These are phyloP conservation scores for Aspergillus cavernicola DNA, from an alignment of 495 filamentous ascomycete genomes.

Conservation along the genomic window DNA sequence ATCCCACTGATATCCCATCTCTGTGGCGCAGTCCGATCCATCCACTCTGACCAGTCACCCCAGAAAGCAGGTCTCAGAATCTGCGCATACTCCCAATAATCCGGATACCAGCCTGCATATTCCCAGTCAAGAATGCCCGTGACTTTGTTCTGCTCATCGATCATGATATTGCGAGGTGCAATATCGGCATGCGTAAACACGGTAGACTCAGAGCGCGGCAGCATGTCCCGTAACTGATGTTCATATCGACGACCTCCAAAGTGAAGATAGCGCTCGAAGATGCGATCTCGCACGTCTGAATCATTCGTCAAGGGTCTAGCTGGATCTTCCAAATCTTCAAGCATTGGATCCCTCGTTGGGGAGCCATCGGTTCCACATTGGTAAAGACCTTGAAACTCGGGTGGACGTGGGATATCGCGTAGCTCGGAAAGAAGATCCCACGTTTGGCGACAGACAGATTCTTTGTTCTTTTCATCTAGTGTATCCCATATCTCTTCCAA, in stretches of 20 bases:
- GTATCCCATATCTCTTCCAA: slow-evolving; percentile 22
- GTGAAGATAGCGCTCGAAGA: slow-evolving; percentile 36
- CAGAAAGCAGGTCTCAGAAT: slow-evolving; percentile 33
- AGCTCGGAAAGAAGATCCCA: slow-evolving; percentile 32
- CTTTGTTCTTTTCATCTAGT: slow-evolving; percentile 26
- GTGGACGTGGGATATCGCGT: slow-evolving; percentile 23
- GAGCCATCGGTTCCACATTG: too few relatives aligned
- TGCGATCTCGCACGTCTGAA: slow-evolving; percentile 29
- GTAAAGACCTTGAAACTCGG: too few relatives aligned
- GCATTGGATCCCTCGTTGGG: not conserved
- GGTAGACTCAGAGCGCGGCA: slow-evolving; percentile 27
- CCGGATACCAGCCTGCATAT: slow-evolving; percentile 43
- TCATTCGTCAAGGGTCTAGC: slow-evolving; percentile 27
- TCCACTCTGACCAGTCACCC: slow-evolving; percentile 36
- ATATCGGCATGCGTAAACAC: slow-evolving; percentile 30
- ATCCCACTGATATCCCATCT: slow-evolving; percentile 41
- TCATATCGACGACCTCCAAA: slow-evolving; percentile 27
- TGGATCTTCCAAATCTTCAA: slow-evolving; percentile 30
- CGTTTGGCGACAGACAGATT: slow-evolving; percentile 29
- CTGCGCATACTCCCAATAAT: slow-evolving; percentile 21
- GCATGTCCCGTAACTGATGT: slow-evolving; percentile 27
- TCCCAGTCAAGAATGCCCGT: slow-evolving; percentile 47
- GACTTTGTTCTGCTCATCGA: slow-evolving; percentile 31
- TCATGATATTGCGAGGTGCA: slow-evolving; percentile 34
- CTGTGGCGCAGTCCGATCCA: slow-evolving; percentile 35